Evolutionary conservation across 2,329 filamentous ascomycete genomes (phyloP).

Genomic region (Fusarium piperis): DNA sequence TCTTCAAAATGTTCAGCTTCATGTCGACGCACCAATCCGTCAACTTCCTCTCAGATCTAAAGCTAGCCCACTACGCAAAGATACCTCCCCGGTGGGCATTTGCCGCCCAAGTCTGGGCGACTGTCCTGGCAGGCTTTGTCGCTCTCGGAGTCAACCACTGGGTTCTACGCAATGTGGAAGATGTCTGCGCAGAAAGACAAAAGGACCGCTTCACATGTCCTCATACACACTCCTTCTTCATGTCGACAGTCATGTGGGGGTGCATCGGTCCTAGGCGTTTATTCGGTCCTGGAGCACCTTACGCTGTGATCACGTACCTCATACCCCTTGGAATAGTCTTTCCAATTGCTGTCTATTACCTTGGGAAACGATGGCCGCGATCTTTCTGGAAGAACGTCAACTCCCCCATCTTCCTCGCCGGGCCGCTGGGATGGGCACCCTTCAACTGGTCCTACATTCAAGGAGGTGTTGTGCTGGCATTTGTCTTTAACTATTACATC

Average conservation of each 20-base stretch:
- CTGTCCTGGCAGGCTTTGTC: slow-evolving; percentile 63
- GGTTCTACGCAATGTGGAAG: slow-evolving; percentile 64
- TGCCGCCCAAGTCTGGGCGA: slow-evolving; percentile 62
- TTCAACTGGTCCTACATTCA: slow-evolving; percentile 44
- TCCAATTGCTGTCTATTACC: slow-evolving; percentile 29
- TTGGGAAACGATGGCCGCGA: slow-evolving; percentile 30
- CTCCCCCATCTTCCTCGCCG: slow-evolving; percentile 35
- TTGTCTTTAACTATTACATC: slow-evolving; percentile 42
- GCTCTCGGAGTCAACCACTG: slow-evolving; percentile 70
- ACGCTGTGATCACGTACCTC: slow-evolving; percentile 27
- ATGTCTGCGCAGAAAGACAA: slow-evolving; percentile 63
- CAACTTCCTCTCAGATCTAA: slow-evolving; percentile 68
- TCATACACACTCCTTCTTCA: slow-evolving; percentile 63
- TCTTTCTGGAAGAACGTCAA: slow-evolving; percentile 38
- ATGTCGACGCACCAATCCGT: slow-evolving; percentile 69
- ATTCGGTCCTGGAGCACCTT: slow-evolving; percentile 52
- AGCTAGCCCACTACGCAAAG: slow-evolving; percentile 71
- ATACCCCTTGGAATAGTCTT: slow-evolving; percentile 33
- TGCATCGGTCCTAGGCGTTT: slow-evolving; percentile 72
- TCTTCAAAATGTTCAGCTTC: slow-evolving; percentile 75
- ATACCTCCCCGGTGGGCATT: slow-evolving; percentile 65
- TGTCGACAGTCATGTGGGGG: slow-evolving; percentile 73
- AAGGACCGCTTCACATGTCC: slow-evolving; percentile 63
- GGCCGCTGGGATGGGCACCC: slow-evolving; percentile 39
- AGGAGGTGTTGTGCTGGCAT: slow-evolving; percentile 29